Base-by-base conservation (phyloP, 2,329 filamentous ascomycete species). In the Neoscytalidium dimidiatum region DNA sequence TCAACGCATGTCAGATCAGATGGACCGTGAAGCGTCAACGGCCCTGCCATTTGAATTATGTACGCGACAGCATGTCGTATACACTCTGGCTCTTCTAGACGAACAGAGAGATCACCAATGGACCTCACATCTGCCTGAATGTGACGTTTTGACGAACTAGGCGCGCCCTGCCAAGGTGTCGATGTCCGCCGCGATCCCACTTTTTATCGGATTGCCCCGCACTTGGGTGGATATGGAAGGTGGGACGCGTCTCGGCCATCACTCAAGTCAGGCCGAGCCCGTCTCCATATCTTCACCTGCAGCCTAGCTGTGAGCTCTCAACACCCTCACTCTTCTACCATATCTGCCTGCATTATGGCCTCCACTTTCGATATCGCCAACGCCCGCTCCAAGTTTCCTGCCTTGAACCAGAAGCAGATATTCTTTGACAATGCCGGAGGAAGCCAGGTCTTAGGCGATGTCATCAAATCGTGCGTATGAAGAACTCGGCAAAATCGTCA, bases 361-460 rank as follows among this genome's bases (percentile, higher is more conserved):
- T 67, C 70, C 58, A 68, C 70, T 14, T 85, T 91, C 69, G 81
- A 89, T 69, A 81, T 91, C 56, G 71, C 81, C 8, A 78, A 80
- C 56, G 82, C 85, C 31, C 83, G 88, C 66, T 80, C 82, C 67
- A 81, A 84, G 62, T 94, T 94, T 79, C 90, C 91, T 35, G 89
- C 90, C 14, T 76, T 94, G 43, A 77, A 83, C 44, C 83, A 87
- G 66, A 81, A 87, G 52, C 90, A 92, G 71, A 82, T 93, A 57
- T 92, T 86, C 74, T 85, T 94, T 69, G 91, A 94, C 73, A 94
- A 94, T 73, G 91, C 90, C 11, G 91, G 91, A 19, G 91, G 91
- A 41, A 91, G 87, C 72, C 91, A 94, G 71, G 83, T 86, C 1
- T 78, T 94, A 3, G 85, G 85, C 28, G 80, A 83, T 17, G 91